Base-by-base conservation (phyloP, 2,329 filamentous ascomycete species). In the Raffaelea albimanens region DNA sequence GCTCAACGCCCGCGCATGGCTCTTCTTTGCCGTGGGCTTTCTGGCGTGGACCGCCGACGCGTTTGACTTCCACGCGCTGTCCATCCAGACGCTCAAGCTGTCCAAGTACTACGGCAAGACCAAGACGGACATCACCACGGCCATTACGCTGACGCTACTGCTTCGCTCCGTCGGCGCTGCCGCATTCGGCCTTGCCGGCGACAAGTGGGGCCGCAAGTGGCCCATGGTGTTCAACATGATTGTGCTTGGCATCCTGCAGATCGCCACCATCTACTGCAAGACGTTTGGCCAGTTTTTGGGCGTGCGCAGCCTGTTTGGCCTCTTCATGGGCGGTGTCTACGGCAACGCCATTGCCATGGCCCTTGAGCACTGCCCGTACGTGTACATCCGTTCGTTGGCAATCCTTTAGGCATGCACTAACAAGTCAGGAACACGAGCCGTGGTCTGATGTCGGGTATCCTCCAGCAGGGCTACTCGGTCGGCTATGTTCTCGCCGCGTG, bases 161-260 rank as follows among this genome's bases (percentile, higher is more conserved):
- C 71, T 81, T 52, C 72, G 78, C 47, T 75, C 75, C 5, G 63
- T 77, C 11, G 76, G 76, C 0, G 72, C 75, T 4, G 62, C 77
- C 40, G 19, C 69, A 10, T 80, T 80, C 46, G 76, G 76, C 52
- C 66, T 78, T 22, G 71, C 71, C 0, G 64, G 70, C 19, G 76
- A 80, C 61, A 67, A 73, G 33, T 80, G 76, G 53, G 76, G 76
- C 4, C 65, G 76, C 43, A 79, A 78, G 58, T 87, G 84, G 82
- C 85, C 85, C 40, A 87, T 90, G 82, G 82, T 89, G 4, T 56
- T 78, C 56, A 90, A 91, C 68, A 85, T 90, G 79, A 69, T 88
- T 50, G 66, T 70, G 3, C 50, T 61, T 21, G 78, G 77, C 18
- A 59, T 78, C 8, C 64, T 84, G 18, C 78, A 85, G 58, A 40